phyloP scores from a whole-genome alignment of 192 early-diverging fungal species.

The Umbelopsis ramanniana region DNA sequence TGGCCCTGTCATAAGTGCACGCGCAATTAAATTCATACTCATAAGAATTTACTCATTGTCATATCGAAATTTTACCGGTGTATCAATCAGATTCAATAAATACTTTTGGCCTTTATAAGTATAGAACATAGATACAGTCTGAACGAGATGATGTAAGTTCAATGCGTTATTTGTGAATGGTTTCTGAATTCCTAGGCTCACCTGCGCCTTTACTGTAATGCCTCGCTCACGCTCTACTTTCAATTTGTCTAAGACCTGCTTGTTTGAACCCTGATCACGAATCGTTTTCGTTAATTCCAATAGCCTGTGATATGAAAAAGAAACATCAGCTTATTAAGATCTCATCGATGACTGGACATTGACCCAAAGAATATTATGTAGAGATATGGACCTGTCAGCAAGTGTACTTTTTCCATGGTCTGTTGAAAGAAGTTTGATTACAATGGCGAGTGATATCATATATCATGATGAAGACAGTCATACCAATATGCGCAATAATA shows the following conservation, averaged over 20 bases:
- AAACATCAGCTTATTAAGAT: neutral
- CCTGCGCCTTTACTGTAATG: constrained; percentile 98
- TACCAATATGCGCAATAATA: constrained; percentile 84
- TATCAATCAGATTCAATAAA: constrained; percentile 94
- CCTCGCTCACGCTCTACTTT: constrained; percentile 95
- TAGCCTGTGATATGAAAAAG: constrained; percentile 50
- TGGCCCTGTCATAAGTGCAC: constrained; percentile 54
- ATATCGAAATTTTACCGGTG: constrained; percentile 64
- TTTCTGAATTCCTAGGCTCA: constrained; percentile 15
- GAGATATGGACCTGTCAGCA: constrained; percentile 69
- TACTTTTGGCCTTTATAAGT: constrained; percentile 79
- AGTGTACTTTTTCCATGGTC: constrained; percentile 93
- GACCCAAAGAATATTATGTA: neutral
- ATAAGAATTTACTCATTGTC: neutral
- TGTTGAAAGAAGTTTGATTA: constrained; percentile 25
- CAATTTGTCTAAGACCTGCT: constrained; percentile 95
- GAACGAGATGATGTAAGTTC: neutral
- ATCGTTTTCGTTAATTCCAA: constrained; percentile 93
- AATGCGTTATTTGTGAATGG: too few species aligned
- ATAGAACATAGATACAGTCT: constrained; percentile 95
- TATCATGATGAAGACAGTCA: neutral
- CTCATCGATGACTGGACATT: too few species aligned
- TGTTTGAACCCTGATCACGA: constrained; percentile 66
- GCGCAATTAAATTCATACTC: neutral
- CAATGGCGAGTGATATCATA: neutral